Percentiles rank a stretch among this genome's conserved stretches.
These are phyloP conservation scores for Pleurotus djamor DNA, from an alignment of 768 basidiomycete genomes.

Conservation along the genomic window DNA sequence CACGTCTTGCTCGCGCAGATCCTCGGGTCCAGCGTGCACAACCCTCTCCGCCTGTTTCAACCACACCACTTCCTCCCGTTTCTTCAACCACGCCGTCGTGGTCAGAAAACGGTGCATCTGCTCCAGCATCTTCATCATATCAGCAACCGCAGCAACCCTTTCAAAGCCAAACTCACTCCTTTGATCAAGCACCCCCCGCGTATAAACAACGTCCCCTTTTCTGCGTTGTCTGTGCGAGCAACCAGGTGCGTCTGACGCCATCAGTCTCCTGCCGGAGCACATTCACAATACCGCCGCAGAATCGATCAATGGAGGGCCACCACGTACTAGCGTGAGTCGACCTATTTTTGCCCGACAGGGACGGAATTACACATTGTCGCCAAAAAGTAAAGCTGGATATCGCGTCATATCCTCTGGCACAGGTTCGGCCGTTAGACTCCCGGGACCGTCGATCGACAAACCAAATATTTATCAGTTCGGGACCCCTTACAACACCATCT, in stretches of 20 bases:
- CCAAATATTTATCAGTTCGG: conserved; percentile 98
- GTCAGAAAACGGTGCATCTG: conserved; percentile 21
- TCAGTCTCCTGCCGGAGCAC: background rate
- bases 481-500: conserved; percentile 95
- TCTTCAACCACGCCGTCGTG: conserved; percentile 16
- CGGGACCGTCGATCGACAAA: conserved; percentile 94
- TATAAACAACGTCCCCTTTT: conserved; percentile 81
- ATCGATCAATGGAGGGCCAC: conserved; percentile 98
- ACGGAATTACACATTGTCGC: conserved; percentile 9
- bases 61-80: conserved; percentile 26
- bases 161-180: conserved; percentile 4
- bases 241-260: conserved; percentile 64
- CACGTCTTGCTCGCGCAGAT: conserved; percentile 70
- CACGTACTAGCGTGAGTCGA: conserved; percentile 77
- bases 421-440: conserved; percentile 94
- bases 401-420: conserved; percentile 94
- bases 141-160: conserved; percentile 1
- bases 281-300: conserved; percentile 46
- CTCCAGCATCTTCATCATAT: conserved; percentile 9
- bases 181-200: conserved; percentile 9
- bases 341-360: background rate
- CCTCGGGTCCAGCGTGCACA: conserved; percentile 57
- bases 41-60: conserved; percentile 34
- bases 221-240: conserved; percentile 99
- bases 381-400: conserved; percentile 80